A percentile compares a stretch with the other conserved stretches of the same genome.
Evolutionary conservation across 1,284 basidiomycete genomes (phyloP).

Genomic region (Pascua sp.): DNA sequence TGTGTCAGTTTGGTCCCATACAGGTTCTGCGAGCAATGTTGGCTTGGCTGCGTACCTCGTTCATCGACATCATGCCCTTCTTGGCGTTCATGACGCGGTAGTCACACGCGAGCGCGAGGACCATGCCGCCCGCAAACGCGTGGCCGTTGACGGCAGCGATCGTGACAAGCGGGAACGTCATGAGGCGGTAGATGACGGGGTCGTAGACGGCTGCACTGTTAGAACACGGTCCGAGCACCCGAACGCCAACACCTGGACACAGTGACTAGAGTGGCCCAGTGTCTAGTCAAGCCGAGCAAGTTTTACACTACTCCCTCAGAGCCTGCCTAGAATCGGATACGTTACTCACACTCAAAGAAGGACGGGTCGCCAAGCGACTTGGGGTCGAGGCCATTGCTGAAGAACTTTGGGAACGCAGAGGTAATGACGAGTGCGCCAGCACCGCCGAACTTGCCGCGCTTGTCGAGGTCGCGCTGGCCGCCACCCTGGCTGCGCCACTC

Average conservation of each 20-base stretch:
- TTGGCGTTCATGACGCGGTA: constrained; percentile 84
- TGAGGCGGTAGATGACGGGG: constrained; percentile 40
- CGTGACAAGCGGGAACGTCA: constrained; percentile 56
- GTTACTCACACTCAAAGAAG: constrained; percentile 67
- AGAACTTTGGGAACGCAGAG: constrained; percentile 75
- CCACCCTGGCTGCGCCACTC: constrained; percentile 66
- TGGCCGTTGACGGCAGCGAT: constrained; percentile 90
- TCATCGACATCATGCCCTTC: constrained; percentile 85
- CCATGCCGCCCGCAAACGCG: constrained; percentile 78
- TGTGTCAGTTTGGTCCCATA: background rate
- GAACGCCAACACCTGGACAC: no score
- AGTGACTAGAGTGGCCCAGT: no score
- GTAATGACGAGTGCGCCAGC: constrained; percentile 72
- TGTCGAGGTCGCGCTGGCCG: constrained; percentile 14
- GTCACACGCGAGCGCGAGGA: constrained; percentile 77
- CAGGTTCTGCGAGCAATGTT: background rate
- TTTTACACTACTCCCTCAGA: background rate
- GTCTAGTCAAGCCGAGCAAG: background rate
- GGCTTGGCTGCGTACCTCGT: constrained; percentile 61
- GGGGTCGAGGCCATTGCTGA: constrained; percentile 81
- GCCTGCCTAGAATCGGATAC: background rate
- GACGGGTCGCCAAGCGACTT: constrained; percentile 57
- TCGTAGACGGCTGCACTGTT: constrained; percentile 42
- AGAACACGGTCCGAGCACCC: no score
- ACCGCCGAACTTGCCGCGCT: constrained; percentile 50